These are phyloP conservation scores for Neonectria sp. DNA, from an alignment of 2,329 filamentous ascomycete genomes.

Conservation along the genomic window DNA sequence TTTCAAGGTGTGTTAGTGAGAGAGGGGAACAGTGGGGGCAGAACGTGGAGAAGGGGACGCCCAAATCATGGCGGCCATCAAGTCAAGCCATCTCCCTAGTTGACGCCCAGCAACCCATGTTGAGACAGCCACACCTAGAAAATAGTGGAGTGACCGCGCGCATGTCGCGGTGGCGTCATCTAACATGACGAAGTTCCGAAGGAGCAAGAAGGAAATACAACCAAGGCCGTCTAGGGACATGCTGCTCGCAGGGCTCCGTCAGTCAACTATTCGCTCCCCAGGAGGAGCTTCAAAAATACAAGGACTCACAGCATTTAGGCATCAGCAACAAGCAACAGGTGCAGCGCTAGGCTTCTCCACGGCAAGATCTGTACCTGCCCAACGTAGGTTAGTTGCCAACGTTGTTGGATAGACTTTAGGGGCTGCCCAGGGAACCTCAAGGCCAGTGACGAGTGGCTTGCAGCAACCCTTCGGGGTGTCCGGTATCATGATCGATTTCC, in stretches of 20 bases:
- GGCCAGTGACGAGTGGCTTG: background rate
- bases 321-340: background rate
- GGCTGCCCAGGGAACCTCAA: background rate
- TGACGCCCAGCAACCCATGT: constrained; percentile 3
- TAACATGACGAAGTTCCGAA: background rate
- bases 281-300: background rate
- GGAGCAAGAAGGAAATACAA: background rate
- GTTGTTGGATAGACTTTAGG: constrained; percentile 4
- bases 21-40: background rate
- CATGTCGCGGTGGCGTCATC: constrained; percentile 4
- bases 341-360: background rate
- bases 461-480: constrained; percentile 22
- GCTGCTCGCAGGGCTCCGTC: constrained; percentile 25
- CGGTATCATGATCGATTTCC: constrained; percentile 19
- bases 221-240: constrained; percentile 1
- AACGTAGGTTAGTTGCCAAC: constrained; percentile 20
- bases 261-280: background rate
- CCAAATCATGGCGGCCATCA: background rate
- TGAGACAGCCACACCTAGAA: constrained; percentile 4
- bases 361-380: constrained; percentile 20
- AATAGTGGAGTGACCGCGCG: constrained; percentile 18
- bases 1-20: background rate
- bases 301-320: constrained; percentile 1
- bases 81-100: background rate
- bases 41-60: background rate